Conservation (phyloP, 495 filamentous ascomycete genomes). For the Lasiosphaeris hirsuta region DNA sequence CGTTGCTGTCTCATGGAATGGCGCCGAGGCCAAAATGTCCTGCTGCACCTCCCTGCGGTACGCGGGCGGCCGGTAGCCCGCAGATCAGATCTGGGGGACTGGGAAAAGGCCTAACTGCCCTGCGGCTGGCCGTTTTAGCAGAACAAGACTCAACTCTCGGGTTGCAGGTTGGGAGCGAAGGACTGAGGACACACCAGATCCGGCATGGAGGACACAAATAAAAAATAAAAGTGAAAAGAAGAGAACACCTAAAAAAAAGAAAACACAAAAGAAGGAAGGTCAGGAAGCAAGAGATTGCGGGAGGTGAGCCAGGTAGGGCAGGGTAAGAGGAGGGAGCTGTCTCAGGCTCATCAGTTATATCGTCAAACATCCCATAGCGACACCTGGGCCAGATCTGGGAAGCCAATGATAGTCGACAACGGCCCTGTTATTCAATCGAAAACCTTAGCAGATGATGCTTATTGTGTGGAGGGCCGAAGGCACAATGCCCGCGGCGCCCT, state of each 20-base stretch:
- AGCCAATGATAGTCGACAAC: constrained; percentile 16
- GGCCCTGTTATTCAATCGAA: constrained; percentile 15
- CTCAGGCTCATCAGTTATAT: constrained; percentile 24
- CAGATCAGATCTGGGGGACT: constrained; percentile 6
- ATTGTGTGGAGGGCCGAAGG: background rate
- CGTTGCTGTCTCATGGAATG: constrained; percentile 17
- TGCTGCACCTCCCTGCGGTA: constrained; percentile 2
- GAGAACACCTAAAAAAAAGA: background rate
- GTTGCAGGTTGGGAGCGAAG: background rate
- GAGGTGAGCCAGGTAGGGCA: background rate
- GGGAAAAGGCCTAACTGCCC: background rate
- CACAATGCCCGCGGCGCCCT: background rate
- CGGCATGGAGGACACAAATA: background rate
- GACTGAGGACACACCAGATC: background rate
- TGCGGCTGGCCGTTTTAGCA: background rate
- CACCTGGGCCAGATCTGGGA: constrained; percentile 1
- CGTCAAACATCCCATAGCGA: background rate
- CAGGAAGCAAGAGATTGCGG: background rate
- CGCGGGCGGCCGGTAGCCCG: constrained; percentile 1
- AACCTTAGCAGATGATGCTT: constrained; percentile 15
- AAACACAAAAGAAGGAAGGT: background rate
- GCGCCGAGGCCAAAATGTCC: constrained; percentile 2
- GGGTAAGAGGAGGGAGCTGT: constrained; percentile 14
- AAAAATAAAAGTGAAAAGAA: background rate
- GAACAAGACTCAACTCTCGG: background rate